Evolutionary conservation across 2,329 filamentous ascomycete species (phyloP).

Genomic region (Pseudodiploospora longispora): DNA sequence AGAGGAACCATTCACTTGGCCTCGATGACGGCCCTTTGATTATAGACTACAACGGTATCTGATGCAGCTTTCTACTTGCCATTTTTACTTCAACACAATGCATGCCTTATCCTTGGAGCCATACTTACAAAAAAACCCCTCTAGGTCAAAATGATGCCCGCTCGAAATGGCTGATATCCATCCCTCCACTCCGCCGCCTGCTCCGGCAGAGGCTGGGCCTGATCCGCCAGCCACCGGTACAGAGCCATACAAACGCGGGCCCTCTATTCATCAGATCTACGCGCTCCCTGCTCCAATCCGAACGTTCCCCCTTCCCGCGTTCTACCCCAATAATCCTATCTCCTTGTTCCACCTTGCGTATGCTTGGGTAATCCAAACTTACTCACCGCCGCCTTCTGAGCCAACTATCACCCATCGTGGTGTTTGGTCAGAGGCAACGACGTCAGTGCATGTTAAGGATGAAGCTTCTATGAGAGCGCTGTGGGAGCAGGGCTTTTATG

Average conservation of each 20-base stretch:
- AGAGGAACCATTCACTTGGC: conserved; percentile 52
- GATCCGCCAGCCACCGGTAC: conserved; percentile 14
- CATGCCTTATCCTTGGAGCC: neutral
- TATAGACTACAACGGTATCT: conserved; percentile 99
- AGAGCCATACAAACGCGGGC: conserved; percentile 23
- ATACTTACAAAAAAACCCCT: conserved; percentile 2
- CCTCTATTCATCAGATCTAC: conserved; percentile 65
- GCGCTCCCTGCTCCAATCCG: conserved; percentile 70
- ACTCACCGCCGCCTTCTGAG: conserved; percentile 59
- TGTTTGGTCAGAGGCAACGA: conserved; percentile 72
- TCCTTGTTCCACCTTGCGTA: conserved; percentile 76
- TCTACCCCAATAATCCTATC: conserved; percentile 87
- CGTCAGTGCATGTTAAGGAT: conserved; percentile 78
- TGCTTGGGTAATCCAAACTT: conserved; percentile 65
- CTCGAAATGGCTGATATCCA: conserved; percentile 35
- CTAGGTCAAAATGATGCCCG: conserved; percentile 40
- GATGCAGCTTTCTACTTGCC: conserved; percentile 39
- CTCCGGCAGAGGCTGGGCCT: conserved; percentile 8
- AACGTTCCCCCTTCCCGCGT: conserved; percentile 74
- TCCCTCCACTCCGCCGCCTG: conserved; percentile 14
- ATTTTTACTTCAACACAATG: neutral
- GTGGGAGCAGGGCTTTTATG: conserved; percentile 97
- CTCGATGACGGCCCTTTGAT: conserved; percentile 54
- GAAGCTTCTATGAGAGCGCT: conserved; percentile 66
- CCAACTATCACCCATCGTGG: conserved; percentile 59